These are phyloP conservation scores for Globisporangium mamillatum DNA, from an alignment of 352 stramenopile species.

Conservation along the genomic window DNA sequence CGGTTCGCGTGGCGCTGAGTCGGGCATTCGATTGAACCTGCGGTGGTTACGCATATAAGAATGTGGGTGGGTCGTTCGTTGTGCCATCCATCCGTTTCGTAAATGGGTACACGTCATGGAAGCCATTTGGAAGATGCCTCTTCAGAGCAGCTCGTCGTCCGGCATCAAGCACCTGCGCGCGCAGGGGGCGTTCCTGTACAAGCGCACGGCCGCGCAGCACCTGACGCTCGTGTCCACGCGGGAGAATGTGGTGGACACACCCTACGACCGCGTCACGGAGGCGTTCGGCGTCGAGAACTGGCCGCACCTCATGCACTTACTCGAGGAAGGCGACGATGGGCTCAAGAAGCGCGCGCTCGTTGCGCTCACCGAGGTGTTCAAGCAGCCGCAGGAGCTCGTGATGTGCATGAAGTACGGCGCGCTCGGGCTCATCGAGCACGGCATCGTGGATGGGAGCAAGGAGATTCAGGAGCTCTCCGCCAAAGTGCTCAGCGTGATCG, in stretches of 20 bases:
- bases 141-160: conserved; percentile 1
- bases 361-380: conserved; percentile 49
- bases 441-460: conserved; percentile 26
- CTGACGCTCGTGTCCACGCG: conserved; percentile 54
- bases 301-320: conserved; percentile 56
- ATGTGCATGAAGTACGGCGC: conserved; percentile 60
- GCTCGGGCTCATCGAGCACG: conserved; percentile 54
- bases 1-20: not conserved
- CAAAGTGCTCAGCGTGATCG: conserved; percentile 53
- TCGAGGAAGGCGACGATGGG: conserved; percentile 48
- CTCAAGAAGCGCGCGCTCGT: conserved; percentile 51
- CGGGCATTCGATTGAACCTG: not conserved
- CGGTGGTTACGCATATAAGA: conserved; percentile 10
- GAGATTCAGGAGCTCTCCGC: conserved; percentile 56
- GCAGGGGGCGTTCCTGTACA: conserved; percentile 58
- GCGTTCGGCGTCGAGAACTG: conserved; percentile 72
- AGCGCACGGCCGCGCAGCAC: conserved; percentile 59
- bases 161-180: conserved; percentile 55
- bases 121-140: not conserved
- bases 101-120: conserved; percentile 1
- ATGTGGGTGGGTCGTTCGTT: not conserved
- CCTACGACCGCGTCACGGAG: conserved; percentile 63
- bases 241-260: conserved; percentile 43
- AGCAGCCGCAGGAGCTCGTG: conserved; percentile 54
- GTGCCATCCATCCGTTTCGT: conserved; percentile 3